These are phyloP conservation scores for Daldinia sp. DNA, from an alignment of 2,329 filamentous ascomycete species.

Conservation along the genomic window DNA sequence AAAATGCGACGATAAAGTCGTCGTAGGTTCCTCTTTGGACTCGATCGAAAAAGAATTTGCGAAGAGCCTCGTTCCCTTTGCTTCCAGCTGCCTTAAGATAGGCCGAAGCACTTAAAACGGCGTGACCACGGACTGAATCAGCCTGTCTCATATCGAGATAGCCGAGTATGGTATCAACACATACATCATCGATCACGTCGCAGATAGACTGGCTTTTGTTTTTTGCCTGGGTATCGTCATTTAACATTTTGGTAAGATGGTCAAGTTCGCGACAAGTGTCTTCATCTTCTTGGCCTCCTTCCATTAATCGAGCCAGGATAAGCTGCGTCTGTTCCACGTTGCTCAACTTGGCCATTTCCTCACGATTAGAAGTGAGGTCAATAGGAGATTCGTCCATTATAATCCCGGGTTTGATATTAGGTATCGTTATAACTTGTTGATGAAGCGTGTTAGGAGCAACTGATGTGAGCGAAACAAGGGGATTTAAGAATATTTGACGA, in stretches of 20 bases:
- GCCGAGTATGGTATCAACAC: conserved; percentile 84
- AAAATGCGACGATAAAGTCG: conserved; percentile 90
- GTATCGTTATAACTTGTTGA: background rate
- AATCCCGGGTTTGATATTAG: background rate
- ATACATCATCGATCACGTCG: conserved; percentile 73
- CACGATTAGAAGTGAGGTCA: conserved; percentile 39
- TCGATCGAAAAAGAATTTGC: conserved; percentile 76
- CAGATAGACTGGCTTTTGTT: conserved; percentile 61
- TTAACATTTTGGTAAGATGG: conserved; percentile 66
- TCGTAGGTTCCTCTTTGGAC: conserved; percentile 81
- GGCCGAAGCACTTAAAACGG: conserved; percentile 81
- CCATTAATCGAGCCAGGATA: conserved; percentile 87
- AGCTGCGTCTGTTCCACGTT: conserved; percentile 71
- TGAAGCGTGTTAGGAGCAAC: background rate
- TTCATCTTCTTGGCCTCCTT: conserved; percentile 84
- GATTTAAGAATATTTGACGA: background rate
- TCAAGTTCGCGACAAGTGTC: conserved; percentile 70
- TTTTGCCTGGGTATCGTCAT: conserved; percentile 59
- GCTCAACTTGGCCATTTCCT: conserved; percentile 41
- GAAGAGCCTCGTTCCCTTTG: conserved; percentile 73
- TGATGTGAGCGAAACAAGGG: background rate
- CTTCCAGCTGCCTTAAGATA: conserved; percentile 81
- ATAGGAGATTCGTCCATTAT: conserved; percentile 45
- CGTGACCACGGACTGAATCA: conserved; percentile 78
- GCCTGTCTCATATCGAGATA: conserved; percentile 86